These are phyloP conservation scores for Macrolepiota dolichaula DNA, from an alignment of 768 basidiomycete genomes.

Conservation along the genomic window DNA sequence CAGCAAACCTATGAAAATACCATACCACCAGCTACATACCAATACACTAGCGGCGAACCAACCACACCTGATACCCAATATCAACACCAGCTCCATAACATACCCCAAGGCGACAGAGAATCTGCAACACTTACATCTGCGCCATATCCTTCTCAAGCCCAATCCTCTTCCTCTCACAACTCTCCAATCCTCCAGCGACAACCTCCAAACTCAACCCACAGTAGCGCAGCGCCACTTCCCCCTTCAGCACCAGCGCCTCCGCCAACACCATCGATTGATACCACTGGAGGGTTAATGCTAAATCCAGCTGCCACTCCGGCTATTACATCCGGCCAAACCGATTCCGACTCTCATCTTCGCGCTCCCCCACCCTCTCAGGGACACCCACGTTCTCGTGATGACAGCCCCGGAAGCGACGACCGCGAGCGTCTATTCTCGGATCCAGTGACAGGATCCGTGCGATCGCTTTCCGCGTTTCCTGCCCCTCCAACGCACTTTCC, in stretches of 20 bases:
- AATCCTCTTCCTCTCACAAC: not conserved
- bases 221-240: not conserved
- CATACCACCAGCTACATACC: not conserved
- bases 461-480: slow-evolving; percentile 72
- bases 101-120: not conserved
- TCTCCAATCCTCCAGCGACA: slow-evolving; percentile 6
- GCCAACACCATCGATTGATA: not conserved
- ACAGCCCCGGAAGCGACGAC: slow-evolving; percentile 13
- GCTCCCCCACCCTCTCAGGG: not conserved
- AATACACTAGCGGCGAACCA: not conserved
- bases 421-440: slow-evolving; percentile 32
- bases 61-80: not conserved
- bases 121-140: not conserved
- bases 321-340: not conserved
- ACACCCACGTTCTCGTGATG: not conserved
- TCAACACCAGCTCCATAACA: not conserved
- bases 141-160: not conserved
- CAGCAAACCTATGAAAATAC: not conserved
- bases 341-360: not conserved
- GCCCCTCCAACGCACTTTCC: slow-evolving; percentile 72
- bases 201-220: not conserved
- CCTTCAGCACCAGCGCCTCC: not conserved
- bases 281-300: not conserved
- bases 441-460: slow-evolving; percentile 49
- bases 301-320: not conserved